Evolutionary conservation across 768 basidiomycete species (phyloP).

Genomic region (Leccinum arenicola): DNA sequence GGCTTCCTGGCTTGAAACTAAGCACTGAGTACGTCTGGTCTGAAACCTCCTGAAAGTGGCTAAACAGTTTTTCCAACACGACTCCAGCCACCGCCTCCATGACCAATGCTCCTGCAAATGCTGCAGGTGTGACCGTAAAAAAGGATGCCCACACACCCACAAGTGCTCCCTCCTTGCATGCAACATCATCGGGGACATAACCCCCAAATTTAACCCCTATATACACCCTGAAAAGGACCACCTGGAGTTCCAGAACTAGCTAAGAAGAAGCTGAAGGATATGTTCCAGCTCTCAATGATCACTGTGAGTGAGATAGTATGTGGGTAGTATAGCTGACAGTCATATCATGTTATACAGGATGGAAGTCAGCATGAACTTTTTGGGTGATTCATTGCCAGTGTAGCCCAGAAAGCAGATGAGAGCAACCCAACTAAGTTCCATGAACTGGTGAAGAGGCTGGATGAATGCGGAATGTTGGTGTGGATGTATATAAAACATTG

Average conservation of each 20-base stretch:
- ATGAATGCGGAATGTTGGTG: slow-evolving; percentile 4
- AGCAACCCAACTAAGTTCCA: slow-evolving; percentile 11
- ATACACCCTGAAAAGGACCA: not conserved
- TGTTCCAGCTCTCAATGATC: slow-evolving; percentile 10
- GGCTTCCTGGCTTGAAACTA: too few species aligned
- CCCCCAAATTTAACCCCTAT: not conserved
- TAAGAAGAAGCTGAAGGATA: slow-evolving; percentile 9
- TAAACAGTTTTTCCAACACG: not conserved
- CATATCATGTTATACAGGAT: not conserved
- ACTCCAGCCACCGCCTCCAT: not conserved
- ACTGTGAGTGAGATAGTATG: not conserved
- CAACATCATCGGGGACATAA: not conserved
- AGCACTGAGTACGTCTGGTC: not conserved
- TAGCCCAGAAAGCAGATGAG: not conserved
- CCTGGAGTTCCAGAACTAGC: not conserved
- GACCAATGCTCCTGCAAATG: not conserved
- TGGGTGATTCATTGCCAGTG: not conserved
- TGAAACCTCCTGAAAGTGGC: not conserved
- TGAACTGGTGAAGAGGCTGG: slow-evolving; percentile 7
- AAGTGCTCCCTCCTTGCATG: not conserved
- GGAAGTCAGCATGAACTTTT: not conserved
- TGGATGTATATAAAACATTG: slow-evolving; percentile 15
- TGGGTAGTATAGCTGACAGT: not conserved
- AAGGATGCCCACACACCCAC: not conserved
- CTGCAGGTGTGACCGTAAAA: not conserved